A percentile compares a stretch with the other conserved stretches of the same genome.
phyloP scores from a whole-genome alignment of 495 filamentous ascomycete species.

The Podospora australis region DNA sequence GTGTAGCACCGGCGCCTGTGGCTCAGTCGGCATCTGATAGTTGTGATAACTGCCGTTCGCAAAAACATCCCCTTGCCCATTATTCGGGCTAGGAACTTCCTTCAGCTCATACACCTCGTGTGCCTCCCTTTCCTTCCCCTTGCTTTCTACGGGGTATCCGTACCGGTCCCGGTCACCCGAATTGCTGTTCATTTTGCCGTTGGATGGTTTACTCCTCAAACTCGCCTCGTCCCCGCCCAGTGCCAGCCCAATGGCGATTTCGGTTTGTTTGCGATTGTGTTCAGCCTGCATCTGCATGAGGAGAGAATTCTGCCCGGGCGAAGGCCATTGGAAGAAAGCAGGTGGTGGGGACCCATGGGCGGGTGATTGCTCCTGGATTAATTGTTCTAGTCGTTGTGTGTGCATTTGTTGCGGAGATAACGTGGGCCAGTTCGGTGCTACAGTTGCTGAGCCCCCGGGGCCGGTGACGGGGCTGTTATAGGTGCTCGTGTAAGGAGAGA shows the following conservation, averaged over 20 bases:
- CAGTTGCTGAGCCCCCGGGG: slow-evolving; percentile 24
- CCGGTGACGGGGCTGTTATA: slow-evolving; percentile 42
- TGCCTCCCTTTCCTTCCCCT: slow-evolving; percentile 30
- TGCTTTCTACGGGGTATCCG: slow-evolving; percentile 14
- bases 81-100: slow-evolving; percentile 27
- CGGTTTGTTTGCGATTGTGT: slow-evolving; percentile 19
- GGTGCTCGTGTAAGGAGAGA: slow-evolving; percentile 41
- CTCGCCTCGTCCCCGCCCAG: slow-evolving; percentile 29
- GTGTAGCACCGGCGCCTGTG: slow-evolving; percentile 25
- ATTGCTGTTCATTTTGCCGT: slow-evolving; percentile 16
- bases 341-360: slow-evolving; percentile 19
- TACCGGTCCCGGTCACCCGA: no score
- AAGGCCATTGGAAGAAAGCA: slow-evolving; percentile 28
- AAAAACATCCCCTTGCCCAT: slow-evolving; percentile 1
- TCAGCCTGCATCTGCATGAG: slow-evolving; percentile 22
- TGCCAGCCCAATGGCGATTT: slow-evolving; percentile 31
- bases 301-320: slow-evolving; percentile 21
- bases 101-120: slow-evolving; percentile 28
- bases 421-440: slow-evolving; percentile 21
- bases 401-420: slow-evolving; percentile 6
- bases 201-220: slow-evolving; percentile 21
- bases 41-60: slow-evolving; percentile 2
- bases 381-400: slow-evolving; percentile 17
- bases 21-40: slow-evolving; percentile 18
- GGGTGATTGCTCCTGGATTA: slow-evolving; percentile 14